phyloP scores from a whole-genome alignment of 1,139 yeast species.

The Debaryomyces nepalensis region DNA sequence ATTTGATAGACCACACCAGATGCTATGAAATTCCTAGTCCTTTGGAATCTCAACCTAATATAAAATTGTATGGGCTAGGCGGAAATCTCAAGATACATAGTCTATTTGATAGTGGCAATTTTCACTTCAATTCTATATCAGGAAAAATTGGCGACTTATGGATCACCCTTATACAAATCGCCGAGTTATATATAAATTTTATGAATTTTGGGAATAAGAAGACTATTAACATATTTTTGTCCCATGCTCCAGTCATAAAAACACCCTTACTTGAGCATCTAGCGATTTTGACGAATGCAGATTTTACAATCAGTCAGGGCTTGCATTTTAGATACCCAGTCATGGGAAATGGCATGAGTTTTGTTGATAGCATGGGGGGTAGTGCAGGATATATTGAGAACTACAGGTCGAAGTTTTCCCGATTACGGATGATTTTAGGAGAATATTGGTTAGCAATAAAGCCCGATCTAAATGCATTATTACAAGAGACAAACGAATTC shows the following conservation, averaged over 20 bases:
- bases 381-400: conserved; percentile 54
- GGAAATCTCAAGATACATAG: conserved; percentile 72
- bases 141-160: conserved; percentile 80
- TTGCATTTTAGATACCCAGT: conserved; percentile 75
- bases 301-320: conserved; percentile 73
- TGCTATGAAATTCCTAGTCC: conserved; percentile 44
- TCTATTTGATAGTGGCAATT: conserved; percentile 68
- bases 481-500: conserved; percentile 32
- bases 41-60: conserved; percentile 42
- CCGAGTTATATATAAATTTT: conserved; percentile 46
- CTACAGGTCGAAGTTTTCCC: conserved; percentile 64
- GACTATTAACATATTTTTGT: conserved; percentile 64
- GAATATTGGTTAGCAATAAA: conserved; percentile 68
- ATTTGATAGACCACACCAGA: conserved; percentile 62
- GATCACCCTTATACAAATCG: conserved; percentile 74
- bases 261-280: conserved; percentile 71
- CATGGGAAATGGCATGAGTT: conserved; percentile 71
- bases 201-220: conserved; percentile 21
- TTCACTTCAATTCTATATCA: conserved; percentile 25
- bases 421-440: conserved; percentile 64
- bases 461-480: conserved; percentile 48
- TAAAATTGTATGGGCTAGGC: conserved; percentile 71
- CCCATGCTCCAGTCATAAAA: conserved; percentile 70
- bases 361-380: conserved; percentile 51
- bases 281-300: conserved; percentile 69